phyloP scores from a whole-genome alignment of 306 rosid species.

The Acacia crassicarpa region DNA sequence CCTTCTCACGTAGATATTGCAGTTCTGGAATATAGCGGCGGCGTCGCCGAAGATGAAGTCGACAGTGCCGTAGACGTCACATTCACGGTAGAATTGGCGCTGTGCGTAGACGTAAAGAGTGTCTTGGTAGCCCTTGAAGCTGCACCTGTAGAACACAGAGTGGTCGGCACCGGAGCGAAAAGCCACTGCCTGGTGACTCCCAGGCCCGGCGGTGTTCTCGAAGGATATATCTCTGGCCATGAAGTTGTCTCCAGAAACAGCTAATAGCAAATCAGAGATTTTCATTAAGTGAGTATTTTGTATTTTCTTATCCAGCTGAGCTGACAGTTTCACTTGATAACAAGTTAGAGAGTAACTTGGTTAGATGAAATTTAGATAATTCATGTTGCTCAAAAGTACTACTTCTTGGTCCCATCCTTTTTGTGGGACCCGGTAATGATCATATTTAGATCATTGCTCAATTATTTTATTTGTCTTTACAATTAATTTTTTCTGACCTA shows the following conservation, averaged over 20 bases:
- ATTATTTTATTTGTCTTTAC: neutral
- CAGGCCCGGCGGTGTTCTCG: conserved; percentile 85
- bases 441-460: neutral
- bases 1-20: conserved; percentile 58
- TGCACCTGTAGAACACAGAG: conserved; percentile 69
- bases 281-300: neutral
- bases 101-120: conserved; percentile 62
- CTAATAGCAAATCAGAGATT: conserved; percentile 28
- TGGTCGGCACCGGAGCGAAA: conserved; percentile 64
- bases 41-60: conserved; percentile 84
- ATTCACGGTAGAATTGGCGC: conserved; percentile 89
- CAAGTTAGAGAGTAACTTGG: neutral
- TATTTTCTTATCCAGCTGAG: neutral
- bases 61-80: conserved; percentile 68
- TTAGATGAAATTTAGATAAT: conserved; percentile 16
- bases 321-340: neutral
- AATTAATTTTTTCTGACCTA: neutral
- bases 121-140: conserved; percentile 84
- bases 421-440: neutral
- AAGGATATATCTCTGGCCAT: conserved; percentile 76
- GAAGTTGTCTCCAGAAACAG: conserved; percentile 67
- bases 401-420: conserved; percentile 12
- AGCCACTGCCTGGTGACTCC: conserved; percentile 76
- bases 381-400: conserved; percentile 19
- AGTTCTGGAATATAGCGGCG: conserved; percentile 52